Evolutionary conservation across 78 protist species (phyloP), one percentile per base, ranked within the genome.

Genomic region (Dictyostelium citrinum): DNA sequence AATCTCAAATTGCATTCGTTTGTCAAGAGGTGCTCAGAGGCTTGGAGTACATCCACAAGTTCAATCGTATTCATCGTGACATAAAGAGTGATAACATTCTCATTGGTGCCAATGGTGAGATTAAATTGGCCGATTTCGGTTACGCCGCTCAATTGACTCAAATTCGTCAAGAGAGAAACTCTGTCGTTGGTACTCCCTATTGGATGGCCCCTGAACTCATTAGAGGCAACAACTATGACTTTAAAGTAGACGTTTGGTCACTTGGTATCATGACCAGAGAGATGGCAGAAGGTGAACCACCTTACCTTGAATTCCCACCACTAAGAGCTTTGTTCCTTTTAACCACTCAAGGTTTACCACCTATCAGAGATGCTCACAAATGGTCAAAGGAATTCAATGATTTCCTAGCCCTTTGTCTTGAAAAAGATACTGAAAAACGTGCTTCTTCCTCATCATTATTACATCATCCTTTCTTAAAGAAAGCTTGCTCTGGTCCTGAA

Each of bases 121-220:
- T 97, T 51, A 91, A 91, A 49, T 49, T 97, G 71, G 96, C 96
- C 0, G 98, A 97, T 91, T 97, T 97, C 82, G 98, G 98, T 55
- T 95, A 93, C 31, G 93, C 93, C 3, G 97, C 96, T 17, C 95
- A 77, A 79, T 80, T 91, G 49, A 90, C 95, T 11, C 91, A 80
- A 46, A 45, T 64, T 49, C 60, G 90, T 24, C 93, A 84, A 70
- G 82, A 95, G 29, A 60, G 96, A 81, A 67, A 64, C 29, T 95
- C 98, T 5, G 84, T 96, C 2, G 95, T 95, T 17, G 98, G 98
- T 20, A 92, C 98, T n/a, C 98, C 98, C 12, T 95, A 93, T 61
- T 97, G 98, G 98, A 97, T 97, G 98, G 96, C 98, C 1, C 98
- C 98, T 1, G 99, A 98, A 77, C 61, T 98, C 0, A 96, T 98